Evolutionary conservation across 2,329 filamentous ascomycete genomes (phyloP).

Genomic region (Aureobasidium sp.): DNA sequence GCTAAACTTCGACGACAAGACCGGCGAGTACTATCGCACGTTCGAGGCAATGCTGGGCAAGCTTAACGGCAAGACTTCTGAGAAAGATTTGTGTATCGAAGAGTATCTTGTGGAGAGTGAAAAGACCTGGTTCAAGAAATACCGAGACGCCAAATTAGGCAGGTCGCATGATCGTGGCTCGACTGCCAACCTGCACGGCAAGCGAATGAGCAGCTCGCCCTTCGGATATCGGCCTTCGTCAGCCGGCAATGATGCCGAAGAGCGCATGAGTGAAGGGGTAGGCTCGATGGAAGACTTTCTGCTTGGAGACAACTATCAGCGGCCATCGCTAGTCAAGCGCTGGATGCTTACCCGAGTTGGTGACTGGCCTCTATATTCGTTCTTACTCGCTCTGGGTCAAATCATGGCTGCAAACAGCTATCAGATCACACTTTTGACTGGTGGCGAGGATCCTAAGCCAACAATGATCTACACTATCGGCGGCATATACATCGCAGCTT

Average conservation of each 20-base stretch:
- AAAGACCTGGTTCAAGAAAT: conserved; percentile 59
- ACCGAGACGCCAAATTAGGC: conserved; percentile 48
- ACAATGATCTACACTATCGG: conserved; percentile 55
- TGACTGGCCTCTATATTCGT: conserved; percentile 58
- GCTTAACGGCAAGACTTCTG: conserved; percentile 52
- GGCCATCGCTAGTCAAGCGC: conserved; percentile 50
- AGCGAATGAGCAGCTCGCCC: neutral
- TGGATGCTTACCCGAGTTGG: conserved; percentile 50
- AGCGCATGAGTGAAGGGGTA: conserved; percentile 24
- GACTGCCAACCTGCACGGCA: conserved; percentile 26
- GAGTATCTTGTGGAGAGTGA: conserved; percentile 58
- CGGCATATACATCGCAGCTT: conserved; percentile 51
- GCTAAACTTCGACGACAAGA: conserved; percentile 54
- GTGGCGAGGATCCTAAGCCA: conserved; percentile 53
- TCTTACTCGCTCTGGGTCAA: conserved; percentile 55
- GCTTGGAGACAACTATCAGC: conserved; percentile 50
- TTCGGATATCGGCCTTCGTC: conserved; percentile 29
- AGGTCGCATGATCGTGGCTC: conserved; percentile 25
- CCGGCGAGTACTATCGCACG: conserved; percentile 52
- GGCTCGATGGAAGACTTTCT: conserved; percentile 44
- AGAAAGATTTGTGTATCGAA: conserved; percentile 56
- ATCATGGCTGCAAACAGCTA: conserved; percentile 61
- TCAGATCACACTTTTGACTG: conserved; percentile 61
- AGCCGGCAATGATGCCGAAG: conserved; percentile 34
- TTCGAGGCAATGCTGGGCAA: conserved; percentile 53